phyloP scores from a whole-genome alignment of 192 early-diverging fungal genomes.

The Coemansia biformis region DNA sequence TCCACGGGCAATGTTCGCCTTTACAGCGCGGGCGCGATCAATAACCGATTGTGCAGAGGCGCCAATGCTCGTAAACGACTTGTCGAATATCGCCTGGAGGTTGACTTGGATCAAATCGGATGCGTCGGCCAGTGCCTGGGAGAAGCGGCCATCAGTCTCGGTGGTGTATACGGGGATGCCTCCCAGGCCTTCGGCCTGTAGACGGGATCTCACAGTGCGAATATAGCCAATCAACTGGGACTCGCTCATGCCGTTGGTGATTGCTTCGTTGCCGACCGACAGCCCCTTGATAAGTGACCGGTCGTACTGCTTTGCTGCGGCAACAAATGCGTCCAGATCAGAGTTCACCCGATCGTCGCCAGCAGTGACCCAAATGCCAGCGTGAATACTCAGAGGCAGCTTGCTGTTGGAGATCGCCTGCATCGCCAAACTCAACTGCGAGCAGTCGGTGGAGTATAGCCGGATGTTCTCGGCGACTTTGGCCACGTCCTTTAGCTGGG shows the following conservation, averaged over 20 bases:
- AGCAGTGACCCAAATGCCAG: slow-evolving; percentile 39
- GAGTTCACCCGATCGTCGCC: slow-evolving; percentile 28
- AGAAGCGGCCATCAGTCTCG: slow-evolving; percentile 37
- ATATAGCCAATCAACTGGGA: slow-evolving; percentile 38
- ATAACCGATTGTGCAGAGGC: slow-evolving; percentile 38
- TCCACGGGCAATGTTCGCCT: slow-evolving; percentile 24
- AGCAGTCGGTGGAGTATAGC: slow-evolving; percentile 48
- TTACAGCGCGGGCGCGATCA: slow-evolving; percentile 28
- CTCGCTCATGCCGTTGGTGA: slow-evolving; percentile 40
- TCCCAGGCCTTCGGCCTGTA: slow-evolving; percentile 39
- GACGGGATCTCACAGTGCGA: slow-evolving; percentile 34
- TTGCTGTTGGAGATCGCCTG: slow-evolving; percentile 32
- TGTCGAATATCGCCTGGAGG: slow-evolving; percentile 44
- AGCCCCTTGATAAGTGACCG: slow-evolving; percentile 31
- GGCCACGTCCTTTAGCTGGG: slow-evolving; percentile 29
- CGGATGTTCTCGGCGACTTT: slow-evolving; percentile 37
- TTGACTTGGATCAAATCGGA: slow-evolving; percentile 48
- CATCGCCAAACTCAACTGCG: slow-evolving; percentile 29
- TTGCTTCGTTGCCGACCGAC: slow-evolving; percentile 46
- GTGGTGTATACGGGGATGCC: slow-evolving; percentile 43
- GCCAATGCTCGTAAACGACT: slow-evolving; percentile 17
- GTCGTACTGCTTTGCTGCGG: slow-evolving; percentile 30
- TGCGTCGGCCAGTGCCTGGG: slow-evolving; percentile 17
- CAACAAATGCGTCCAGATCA: slow-evolving; percentile 38
- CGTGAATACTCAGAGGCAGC: slow-evolving; percentile 26